A percentile compares a stretch with the other conserved stretches of the same genome.
phyloP scores from a whole-genome alignment of 495 filamentous ascomycete genomes.

The Aspergillus bertholletiae region DNA sequence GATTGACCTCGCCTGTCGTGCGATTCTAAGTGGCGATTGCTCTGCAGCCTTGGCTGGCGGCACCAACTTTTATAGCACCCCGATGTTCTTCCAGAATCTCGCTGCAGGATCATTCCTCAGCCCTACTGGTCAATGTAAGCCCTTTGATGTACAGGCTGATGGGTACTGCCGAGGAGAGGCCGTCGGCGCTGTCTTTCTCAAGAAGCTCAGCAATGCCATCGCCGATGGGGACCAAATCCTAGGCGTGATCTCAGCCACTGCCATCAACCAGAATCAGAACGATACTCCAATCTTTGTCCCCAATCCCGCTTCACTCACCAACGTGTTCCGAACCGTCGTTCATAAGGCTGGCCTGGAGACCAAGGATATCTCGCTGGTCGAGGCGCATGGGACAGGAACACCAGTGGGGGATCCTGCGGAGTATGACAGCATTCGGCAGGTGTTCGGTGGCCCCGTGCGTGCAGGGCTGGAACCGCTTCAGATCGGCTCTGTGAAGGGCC shows the following conservation, averaged over 20 bases:
- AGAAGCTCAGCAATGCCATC: constrained; percentile 59
- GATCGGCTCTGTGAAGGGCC: constrained; percentile 49
- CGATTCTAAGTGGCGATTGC: constrained; percentile 37
- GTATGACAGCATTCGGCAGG: constrained; percentile 35
- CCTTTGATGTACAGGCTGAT: constrained; percentile 67
- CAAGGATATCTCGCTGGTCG: constrained; percentile 63
- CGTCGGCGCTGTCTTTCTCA: constrained; percentile 62
- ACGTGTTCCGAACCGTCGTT: constrained; percentile 54
- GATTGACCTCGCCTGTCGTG: constrained; percentile 35
- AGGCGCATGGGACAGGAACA: constrained; percentile 77
- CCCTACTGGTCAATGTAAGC: constrained; percentile 54
- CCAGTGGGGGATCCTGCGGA: constrained; percentile 69
- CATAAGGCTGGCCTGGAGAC: constrained; percentile 56
- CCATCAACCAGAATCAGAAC: constrained; percentile 65
- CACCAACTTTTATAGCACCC: constrained; percentile 38
- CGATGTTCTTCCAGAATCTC: constrained; percentile 32
- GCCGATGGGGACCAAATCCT: constrained; percentile 60
- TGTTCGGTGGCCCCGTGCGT: constrained; percentile 28
- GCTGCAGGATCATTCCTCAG: constrained; percentile 35
- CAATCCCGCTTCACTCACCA: constrained; percentile 57
- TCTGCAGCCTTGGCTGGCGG: constrained; percentile 38
- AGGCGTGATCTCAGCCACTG: constrained; percentile 57
- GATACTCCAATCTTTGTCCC: constrained; percentile 69
- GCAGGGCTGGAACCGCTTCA: constrained; percentile 14
- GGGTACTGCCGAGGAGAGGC: constrained; percentile 73